Percentiles rank a stretch among this genome's conserved stretches.
Evolutionary conservation across 1,284 basidiomycete species (phyloP).

Genomic region (Cryptococcus jaspeensis): DNA sequence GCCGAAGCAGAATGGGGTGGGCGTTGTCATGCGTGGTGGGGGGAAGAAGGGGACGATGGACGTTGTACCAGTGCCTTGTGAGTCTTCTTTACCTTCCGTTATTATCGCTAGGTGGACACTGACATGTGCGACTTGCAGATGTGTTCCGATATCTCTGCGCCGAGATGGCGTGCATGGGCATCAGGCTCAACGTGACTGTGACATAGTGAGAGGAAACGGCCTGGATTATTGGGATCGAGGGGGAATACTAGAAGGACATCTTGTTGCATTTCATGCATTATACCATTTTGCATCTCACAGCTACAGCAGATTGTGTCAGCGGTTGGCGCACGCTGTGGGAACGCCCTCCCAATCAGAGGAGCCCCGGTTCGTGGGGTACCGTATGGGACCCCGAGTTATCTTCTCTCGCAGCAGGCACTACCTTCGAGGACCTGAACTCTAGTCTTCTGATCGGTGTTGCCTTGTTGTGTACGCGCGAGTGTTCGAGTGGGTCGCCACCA

Average conservation of each 20-base stretch:
- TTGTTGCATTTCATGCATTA: neutral
- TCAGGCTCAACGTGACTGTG: conserved; percentile 53
- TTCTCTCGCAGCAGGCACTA: no score
- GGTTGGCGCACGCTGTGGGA: no score
- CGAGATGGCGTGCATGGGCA: conserved; percentile 61
- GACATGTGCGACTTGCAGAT: conserved; percentile 42
- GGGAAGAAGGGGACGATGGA: conserved; percentile 67
- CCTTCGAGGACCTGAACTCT: no score
- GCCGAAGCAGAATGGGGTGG: conserved; percentile 25
- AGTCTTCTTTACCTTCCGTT: conserved; percentile 15
- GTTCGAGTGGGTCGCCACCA: no score
- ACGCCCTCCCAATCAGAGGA: no score
- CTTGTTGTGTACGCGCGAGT: no score
- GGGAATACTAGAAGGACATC: neutral
- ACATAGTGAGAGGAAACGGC: conserved; percentile 15
- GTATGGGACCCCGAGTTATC: no score
- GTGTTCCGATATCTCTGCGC: conserved; percentile 73
- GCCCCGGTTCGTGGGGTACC: no score
- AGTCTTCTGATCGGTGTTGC: no score
- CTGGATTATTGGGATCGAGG: neutral
- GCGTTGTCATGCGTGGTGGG: conserved; percentile 56
- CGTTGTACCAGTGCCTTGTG: conserved; percentile 85
- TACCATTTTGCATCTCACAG: neutral
- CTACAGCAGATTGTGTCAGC: no score
- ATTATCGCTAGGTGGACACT: neutral